phyloP scores from a whole-genome alignment of 2,329 filamentous ascomycete genomes.

The Thielaviopsis punctulata region DNA sequence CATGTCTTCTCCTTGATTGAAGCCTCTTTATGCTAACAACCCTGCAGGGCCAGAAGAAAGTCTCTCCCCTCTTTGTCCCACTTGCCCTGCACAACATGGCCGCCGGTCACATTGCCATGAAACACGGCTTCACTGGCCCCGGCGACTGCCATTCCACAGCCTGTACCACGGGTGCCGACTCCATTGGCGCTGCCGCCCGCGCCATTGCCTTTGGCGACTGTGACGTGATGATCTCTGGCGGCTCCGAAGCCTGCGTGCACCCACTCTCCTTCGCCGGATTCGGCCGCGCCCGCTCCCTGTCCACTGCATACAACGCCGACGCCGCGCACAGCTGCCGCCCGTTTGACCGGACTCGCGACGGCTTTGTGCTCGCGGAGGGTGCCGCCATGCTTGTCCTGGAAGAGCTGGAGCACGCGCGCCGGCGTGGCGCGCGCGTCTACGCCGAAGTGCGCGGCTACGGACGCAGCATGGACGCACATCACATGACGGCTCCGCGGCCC shows the following conservation, averaged over 20 bases:
- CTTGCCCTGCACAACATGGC: conserved; percentile 87
- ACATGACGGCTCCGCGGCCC: conserved; percentile 78
- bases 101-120: conserved; percentile 89
- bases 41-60: conserved; percentile 71
- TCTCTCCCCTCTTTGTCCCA: conserved; percentile 86
- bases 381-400: conserved; percentile 78
- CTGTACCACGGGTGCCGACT: conserved; percentile 90
- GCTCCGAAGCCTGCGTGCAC: conserved; percentile 88
- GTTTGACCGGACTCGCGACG: conserved; percentile 63
- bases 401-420: conserved; percentile 73
- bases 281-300: conserved; percentile 68
- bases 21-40: conserved; percentile 1
- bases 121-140: conserved; percentile 72
- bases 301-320: conserved; percentile 60
- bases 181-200: conserved; percentile 82
- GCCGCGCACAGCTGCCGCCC: conserved; percentile 62
- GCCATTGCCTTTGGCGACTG: conserved; percentile 86
- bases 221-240: conserved; percentile 90
- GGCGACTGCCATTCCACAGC: conserved; percentile 89
- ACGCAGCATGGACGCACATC: conserved; percentile 75
- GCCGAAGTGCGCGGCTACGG: conserved; percentile 83
- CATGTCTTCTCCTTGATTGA: neutral
- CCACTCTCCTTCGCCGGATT: conserved; percentile 87
- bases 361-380: conserved; percentile 88
- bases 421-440: conserved; percentile 65